These are phyloP conservation scores for Aspergillus sojae DNA, from an alignment of 2,329 filamentous ascomycete genomes.

Conservation along the genomic window DNA sequence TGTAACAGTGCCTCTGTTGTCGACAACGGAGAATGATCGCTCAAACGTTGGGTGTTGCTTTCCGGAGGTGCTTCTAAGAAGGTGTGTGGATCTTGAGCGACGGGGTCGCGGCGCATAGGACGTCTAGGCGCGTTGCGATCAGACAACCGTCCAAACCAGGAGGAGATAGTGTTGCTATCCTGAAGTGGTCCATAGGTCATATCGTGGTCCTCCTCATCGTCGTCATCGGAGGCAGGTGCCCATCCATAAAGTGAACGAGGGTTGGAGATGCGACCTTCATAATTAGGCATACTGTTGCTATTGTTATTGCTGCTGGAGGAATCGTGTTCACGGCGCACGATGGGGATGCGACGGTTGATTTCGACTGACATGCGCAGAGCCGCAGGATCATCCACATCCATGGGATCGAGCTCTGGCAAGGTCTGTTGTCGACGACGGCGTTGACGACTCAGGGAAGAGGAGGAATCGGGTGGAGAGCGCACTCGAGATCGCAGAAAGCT, in stretches of 20 bases:
- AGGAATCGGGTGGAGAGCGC: slow-evolving; percentile 31
- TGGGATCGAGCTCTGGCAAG: slow-evolving; percentile 33
- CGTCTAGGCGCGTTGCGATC: slow-evolving; percentile 30
- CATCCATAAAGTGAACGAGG: slow-evolving; percentile 62
- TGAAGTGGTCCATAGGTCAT: slow-evolving; percentile 34
- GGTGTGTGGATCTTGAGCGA: slow-evolving; percentile 21
- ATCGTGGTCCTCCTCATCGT: slow-evolving; percentile 26
- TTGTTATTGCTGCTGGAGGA: slow-evolving; percentile 39
- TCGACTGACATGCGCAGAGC: slow-evolving; percentile 34
- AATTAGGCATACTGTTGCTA: slow-evolving; percentile 50
- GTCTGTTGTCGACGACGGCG: slow-evolving; percentile 35
- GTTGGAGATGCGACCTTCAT: slow-evolving; percentile 57
- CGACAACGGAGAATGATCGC: slow-evolving; percentile 21
- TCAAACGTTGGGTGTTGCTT: slow-evolving; percentile 22
- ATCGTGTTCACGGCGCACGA: slow-evolving; percentile 43
- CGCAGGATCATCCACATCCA: slow-evolving; percentile 39
- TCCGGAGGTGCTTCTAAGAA: slow-evolving; percentile 27
- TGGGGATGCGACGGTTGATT: slow-evolving; percentile 47
- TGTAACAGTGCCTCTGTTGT: slow-evolving; percentile 45
- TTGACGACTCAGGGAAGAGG: slow-evolving; percentile 32
- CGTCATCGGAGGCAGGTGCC: slow-evolving; percentile 54
- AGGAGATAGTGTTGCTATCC: slow-evolving; percentile 28
- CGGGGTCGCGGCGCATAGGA: slow-evolving; percentile 27
- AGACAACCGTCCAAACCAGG: slow-evolving; percentile 31
- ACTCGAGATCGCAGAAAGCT: slow-evolving; percentile 52